Evolutionary conservation across 352 stramenopile species (phyloP).

Genomic region (Peronospora farinosa): DNA sequence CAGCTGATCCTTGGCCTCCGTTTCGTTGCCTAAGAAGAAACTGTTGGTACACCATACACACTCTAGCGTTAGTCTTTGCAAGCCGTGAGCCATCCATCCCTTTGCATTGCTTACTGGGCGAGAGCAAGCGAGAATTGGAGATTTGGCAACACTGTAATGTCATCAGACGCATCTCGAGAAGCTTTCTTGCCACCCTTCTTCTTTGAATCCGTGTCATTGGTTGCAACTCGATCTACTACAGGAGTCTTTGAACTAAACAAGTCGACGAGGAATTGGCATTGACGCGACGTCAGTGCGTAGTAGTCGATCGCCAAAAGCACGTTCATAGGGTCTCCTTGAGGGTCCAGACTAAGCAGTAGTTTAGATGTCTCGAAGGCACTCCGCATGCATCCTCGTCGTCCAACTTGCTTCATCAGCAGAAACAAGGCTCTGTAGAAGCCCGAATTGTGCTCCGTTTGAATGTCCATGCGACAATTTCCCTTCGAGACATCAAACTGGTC

Average conservation of each 20-base stretch:
- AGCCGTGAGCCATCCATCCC: not conserved
- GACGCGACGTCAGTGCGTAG: slow-evolving; percentile 69
- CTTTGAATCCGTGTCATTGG: slow-evolving; percentile 5
- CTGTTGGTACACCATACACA: slow-evolving; percentile 14
- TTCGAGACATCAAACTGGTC: slow-evolving; percentile 80
- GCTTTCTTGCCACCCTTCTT: slow-evolving; percentile 19
- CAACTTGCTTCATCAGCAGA: slow-evolving; percentile 79
- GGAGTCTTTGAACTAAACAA: slow-evolving; percentile 50
- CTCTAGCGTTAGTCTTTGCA: slow-evolving; percentile 6
- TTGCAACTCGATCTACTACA: slow-evolving; percentile 46
- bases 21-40: slow-evolving; percentile 56
- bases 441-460: slow-evolving; percentile 66
- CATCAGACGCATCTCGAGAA: slow-evolving; percentile 17
- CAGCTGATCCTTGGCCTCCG: slow-evolving; percentile 54
- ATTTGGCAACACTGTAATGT: slow-evolving; percentile 54
- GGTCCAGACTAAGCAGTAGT: slow-evolving; percentile 66
- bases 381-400: slow-evolving; percentile 72
- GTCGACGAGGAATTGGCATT: slow-evolving; percentile 76
- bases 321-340: slow-evolving; percentile 73
- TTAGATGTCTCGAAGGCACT: slow-evolving; percentile 81
- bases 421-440: slow-evolving; percentile 76
- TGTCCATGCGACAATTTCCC: slow-evolving; percentile 78
- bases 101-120: slow-evolving; percentile 40
- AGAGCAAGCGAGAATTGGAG: slow-evolving; percentile 73
- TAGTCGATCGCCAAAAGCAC: slow-evolving; percentile 80